phyloP scores from a whole-genome alignment of 306 rosid genomes.

The Trichosanthes cucumerina region DNA sequence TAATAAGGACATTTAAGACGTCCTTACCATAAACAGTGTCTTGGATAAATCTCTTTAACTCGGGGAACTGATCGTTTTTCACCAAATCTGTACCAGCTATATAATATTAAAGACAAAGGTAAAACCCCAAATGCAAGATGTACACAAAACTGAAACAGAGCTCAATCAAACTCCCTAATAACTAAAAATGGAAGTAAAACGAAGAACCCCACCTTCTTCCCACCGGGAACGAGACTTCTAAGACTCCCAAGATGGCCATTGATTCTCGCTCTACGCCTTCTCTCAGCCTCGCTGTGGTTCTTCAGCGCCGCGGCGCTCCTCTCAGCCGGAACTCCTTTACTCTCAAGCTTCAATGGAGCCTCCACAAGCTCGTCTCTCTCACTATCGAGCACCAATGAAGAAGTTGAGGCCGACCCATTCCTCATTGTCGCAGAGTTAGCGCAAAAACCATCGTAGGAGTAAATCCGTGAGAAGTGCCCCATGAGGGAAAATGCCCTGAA shows the following conservation, averaged over 20 bases:
- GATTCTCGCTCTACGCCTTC: slow-evolving; percentile 58
- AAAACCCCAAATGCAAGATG: neutral
- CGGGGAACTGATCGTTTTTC: neutral
- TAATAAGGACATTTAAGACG: neutral
- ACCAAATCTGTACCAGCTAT: neutral
- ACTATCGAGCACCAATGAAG: slow-evolving; percentile 48
- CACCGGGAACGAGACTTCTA: slow-evolving; percentile 46
- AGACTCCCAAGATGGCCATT: slow-evolving; percentile 57
- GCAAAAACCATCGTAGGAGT: slow-evolving; percentile 26
- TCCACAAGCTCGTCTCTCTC: slow-evolving; percentile 52
- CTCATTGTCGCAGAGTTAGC: slow-evolving; percentile 15
- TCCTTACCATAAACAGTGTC: slow-evolving; percentile 1
- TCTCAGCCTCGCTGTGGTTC: slow-evolving; percentile 71
- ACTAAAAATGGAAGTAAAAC: neutral
- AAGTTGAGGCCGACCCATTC: slow-evolving; percentile 40
- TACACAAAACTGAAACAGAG: neutral
- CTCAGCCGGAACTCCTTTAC: slow-evolving; percentile 34
- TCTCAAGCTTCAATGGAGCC: slow-evolving; percentile 35
- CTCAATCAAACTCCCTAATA: neutral
- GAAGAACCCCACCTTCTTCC: slow-evolving; percentile 36
- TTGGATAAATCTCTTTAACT: neutral
- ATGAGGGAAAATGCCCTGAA: neutral
- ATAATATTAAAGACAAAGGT: neutral
- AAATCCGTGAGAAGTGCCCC: slow-evolving; percentile 7
- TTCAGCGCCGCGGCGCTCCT: slow-evolving; percentile 48